Conservation (phyloP, 345 rosid genomes). For the Fremontodendron californicum region DNA sequence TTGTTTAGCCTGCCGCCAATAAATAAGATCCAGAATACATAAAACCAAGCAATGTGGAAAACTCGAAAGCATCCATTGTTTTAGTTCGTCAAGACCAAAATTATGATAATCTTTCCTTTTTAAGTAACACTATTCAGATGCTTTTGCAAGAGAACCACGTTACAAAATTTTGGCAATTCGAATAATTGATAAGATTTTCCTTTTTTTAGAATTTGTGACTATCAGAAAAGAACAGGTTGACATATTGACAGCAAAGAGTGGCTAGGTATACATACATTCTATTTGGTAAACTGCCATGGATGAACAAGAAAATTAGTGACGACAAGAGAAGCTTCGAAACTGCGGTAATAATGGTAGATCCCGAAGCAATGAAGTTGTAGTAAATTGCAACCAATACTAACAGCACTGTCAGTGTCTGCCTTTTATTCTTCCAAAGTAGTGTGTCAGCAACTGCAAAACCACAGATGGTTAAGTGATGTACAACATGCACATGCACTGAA, state of each 20-base stretch:
- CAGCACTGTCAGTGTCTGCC: conserved; percentile 47
- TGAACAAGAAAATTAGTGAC: conserved; percentile 53
- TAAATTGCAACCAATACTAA: conserved; percentile 55
- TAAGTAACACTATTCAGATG: neutral
- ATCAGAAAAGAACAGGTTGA: neutral
- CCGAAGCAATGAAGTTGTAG: conserved; percentile 65
- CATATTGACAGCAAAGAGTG: conserved; percentile 13
- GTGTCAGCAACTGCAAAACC: conserved; percentile 77
- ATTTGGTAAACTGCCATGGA: conserved; percentile 79
- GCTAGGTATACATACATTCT: conserved; percentile 51
- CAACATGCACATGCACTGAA: neutral
- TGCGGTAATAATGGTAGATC: conserved; percentile 52
- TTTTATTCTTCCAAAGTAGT: conserved; percentile 83
- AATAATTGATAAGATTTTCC: neutral
- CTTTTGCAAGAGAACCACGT: neutral
- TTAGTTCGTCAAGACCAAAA: neutral
- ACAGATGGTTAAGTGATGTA: conserved; percentile 1
- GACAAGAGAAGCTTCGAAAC: conserved; percentile 62
- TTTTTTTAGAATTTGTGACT: neutral
- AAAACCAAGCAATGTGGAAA: neutral
- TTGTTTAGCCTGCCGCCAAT: neutral
- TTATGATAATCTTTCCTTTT: neutral
- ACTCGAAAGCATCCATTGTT: neutral
- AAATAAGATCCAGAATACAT: neutral
- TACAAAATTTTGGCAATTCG: neutral